Percentiles rank a stretch among this genome's conserved stretches.
phyloP scores from a whole-genome alignment of 805 yeast species.

The Candida broadrunensis region DNA sequence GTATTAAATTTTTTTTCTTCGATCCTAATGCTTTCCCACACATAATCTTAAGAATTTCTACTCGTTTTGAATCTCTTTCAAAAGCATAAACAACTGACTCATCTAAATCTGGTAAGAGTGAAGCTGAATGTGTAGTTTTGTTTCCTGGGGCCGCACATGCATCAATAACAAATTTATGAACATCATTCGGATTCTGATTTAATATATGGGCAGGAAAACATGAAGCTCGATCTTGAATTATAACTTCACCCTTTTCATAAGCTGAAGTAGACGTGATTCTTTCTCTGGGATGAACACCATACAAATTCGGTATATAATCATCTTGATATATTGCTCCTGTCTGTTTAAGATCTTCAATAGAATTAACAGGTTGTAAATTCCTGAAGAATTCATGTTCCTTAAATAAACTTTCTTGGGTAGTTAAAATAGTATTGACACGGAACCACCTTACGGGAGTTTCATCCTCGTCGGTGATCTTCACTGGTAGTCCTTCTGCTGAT shows the following conservation, averaged over 20 bases:
- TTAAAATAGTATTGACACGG: conserved; percentile 64
- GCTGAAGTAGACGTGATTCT: conserved; percentile 64
- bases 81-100: conserved; percentile 66
- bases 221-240: conserved; percentile 94
- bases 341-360: conserved; percentile 30
- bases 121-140: conserved; percentile 90
- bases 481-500: conserved; percentile 45
- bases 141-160: conserved; percentile 99
- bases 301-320: conserved; percentile 67
- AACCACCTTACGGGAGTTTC: conserved; percentile 81
- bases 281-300: conserved; percentile 78
- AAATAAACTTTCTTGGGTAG: conserved; percentile 36
- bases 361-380: conserved; percentile 44
- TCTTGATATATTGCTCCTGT: conserved; percentile 71
- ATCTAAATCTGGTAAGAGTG: conserved; percentile 40
- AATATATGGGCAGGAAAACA: conserved; percentile 92
- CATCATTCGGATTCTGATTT: conserved; percentile 45
- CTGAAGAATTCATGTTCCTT: conserved; percentile 34
- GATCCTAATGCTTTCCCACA: conserved; percentile 58
- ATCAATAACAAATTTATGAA: conserved; percentile 70
- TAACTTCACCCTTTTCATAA: conserved; percentile 72
- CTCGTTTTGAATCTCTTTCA: conserved; percentile 78
- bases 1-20: conserved; percentile 31
- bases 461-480: conserved; percentile 27
- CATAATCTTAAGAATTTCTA: conserved; percentile 71